A percentile compares a stretch with the other conserved stretches of the same genome.
Evolutionary conservation across 176 grass and related monocot species (phyloP).

Genomic region (Oryza punctata): DNA sequence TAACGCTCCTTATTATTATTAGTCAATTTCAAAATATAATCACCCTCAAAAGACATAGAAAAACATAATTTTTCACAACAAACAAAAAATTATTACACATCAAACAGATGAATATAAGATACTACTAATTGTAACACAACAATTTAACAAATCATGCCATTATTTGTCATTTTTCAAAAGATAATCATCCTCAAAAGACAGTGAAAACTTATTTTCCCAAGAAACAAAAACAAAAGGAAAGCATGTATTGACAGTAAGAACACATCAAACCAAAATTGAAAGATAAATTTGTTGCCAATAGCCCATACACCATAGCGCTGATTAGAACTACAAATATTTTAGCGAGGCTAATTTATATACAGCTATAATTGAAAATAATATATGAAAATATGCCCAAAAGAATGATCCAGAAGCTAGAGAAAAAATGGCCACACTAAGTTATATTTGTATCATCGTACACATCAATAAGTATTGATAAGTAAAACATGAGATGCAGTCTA

Average conservation of each 20-base stretch:
- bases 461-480: too few relatives aligned
- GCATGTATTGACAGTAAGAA: background rate
- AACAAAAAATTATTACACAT: background rate
- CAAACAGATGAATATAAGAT: background rate
- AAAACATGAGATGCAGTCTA: too few relatives aligned
- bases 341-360: background rate
- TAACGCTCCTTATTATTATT: background rate
- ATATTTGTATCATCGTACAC: background rate
- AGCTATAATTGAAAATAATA: background rate
- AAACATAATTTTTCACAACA: background rate
- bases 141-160: background rate
- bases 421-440: background rate
- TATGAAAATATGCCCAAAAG: background rate
- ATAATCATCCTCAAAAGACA: constrained; percentile 5
- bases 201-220: background rate
- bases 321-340: background rate
- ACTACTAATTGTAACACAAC: background rate
- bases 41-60: background rate
- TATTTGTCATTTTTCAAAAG: constrained; percentile 6
- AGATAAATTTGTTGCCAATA: background rate
- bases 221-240: background rate
- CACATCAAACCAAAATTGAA: background rate
- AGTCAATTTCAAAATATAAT: background rate
- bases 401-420: background rate
- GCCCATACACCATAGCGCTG: background rate